phyloP scores from a whole-genome alignment of 345 rosid species.

The Laguncularia racemosa region DNA sequence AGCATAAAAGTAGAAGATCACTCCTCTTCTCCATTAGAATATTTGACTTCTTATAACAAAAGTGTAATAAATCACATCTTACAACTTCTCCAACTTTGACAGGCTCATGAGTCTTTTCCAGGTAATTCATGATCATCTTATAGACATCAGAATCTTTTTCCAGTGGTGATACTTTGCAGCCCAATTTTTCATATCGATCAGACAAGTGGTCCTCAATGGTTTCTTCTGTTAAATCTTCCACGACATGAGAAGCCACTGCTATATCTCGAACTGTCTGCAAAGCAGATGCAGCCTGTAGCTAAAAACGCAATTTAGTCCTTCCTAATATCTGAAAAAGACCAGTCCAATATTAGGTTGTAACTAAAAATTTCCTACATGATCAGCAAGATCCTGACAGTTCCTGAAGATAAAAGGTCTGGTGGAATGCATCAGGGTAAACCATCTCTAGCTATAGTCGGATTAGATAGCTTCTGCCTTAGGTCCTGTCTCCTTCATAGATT shows the following conservation, averaged over 20 bases:
- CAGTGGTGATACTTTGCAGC: constrained; percentile 45
- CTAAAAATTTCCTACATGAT: constrained; percentile 33
- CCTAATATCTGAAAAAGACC: not conserved
- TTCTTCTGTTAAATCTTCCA: constrained; percentile 61
- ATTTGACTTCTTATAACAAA: no score
- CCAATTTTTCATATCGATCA: constrained; percentile 41
- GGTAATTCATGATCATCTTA: constrained; percentile 59
- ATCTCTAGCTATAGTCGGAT: constrained; percentile 71
- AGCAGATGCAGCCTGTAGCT: constrained; percentile 48
- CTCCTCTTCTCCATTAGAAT: not conserved
- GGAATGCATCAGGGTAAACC: constrained; percentile 66
- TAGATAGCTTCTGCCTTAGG: constrained; percentile 52
- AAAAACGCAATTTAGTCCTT: not conserved
- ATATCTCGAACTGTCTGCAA: constrained; percentile 62
- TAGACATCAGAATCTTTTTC: constrained; percentile 66
- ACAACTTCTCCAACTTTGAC: constrained; percentile 64
- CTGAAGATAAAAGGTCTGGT: constrained; percentile 56
- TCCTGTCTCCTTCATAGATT: constrained; percentile 36
- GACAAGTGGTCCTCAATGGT: constrained; percentile 71
- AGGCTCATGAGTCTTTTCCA: constrained; percentile 68
- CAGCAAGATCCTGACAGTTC: constrained; percentile 62
- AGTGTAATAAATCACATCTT: constrained; percentile 3
- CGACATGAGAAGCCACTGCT: constrained; percentile 56
- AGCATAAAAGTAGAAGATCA: not conserved
- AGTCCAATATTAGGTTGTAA: not conserved